A percentile compares a stretch with the other conserved stretches of the same genome.
Evolutionary conservation across 164 flowering plant genomes (phyloP).

Genomic region (Chloranthus sessilifolius): DNA sequence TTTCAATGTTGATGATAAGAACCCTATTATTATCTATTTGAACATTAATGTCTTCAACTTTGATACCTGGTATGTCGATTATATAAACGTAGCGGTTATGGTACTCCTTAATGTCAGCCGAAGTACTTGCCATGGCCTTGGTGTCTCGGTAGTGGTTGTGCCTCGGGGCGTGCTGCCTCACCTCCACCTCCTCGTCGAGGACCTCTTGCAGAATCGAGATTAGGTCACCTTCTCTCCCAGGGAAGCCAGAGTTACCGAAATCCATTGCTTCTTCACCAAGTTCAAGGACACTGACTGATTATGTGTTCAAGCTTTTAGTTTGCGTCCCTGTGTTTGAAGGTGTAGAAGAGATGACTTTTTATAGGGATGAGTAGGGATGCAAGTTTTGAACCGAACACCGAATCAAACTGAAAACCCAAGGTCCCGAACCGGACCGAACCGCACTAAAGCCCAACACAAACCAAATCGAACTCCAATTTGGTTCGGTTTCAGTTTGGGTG

Average conservation of each 20-base stretch:
- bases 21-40: conserved; percentile 26
- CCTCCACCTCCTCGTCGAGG: conserved; percentile 4
- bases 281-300: no score
- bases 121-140: conserved; percentile 32
- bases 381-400: no score
- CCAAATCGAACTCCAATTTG: no score
- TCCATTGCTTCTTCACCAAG: no score
- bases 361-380: no score
- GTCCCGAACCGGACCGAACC: no score
- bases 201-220: conserved; percentile 4
- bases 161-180: conserved; percentile 14
- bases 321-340: no score
- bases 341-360: not conserved
- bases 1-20: conserved; percentile 18
- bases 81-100: conserved; percentile 19
- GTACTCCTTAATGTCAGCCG: conserved; percentile 31
- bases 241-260: not conserved
- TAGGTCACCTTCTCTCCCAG: not conserved
- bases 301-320: no score
- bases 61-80: conserved; percentile 36
- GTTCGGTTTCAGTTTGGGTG: no score
- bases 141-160: conserved; percentile 18
- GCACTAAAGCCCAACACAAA: no score
- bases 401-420: no score
- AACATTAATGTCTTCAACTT: conserved; percentile 24